These are phyloP conservation scores for Mucor plumbeus DNA, from an alignment of 371 early-diverging fungal species.

Conservation along the genomic window DNA sequence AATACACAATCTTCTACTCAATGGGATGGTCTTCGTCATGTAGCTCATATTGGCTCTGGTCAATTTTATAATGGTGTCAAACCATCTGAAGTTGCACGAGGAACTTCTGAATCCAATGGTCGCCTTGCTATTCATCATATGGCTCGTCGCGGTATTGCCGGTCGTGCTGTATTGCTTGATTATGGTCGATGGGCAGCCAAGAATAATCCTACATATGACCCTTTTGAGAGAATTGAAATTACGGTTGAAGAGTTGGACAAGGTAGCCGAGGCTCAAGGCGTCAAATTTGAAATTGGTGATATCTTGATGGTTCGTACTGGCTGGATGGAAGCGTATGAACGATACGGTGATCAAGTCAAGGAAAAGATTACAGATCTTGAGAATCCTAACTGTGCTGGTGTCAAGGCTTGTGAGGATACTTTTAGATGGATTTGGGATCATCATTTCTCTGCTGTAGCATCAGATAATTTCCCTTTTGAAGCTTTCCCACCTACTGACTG, in stretches of 20 bases:
- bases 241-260: slow-evolving; percentile 43
- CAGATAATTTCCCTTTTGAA: slow-evolving; percentile 44
- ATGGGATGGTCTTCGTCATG: slow-evolving; percentile 53
- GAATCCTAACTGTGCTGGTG: slow-evolving; percentile 34
- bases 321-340: slow-evolving; percentile 37
- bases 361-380: slow-evolving; percentile 16
- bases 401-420: slow-evolving; percentile 49
- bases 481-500: slow-evolving; percentile 40
- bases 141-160: slow-evolving; percentile 52
- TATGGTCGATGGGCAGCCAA: slow-evolving; percentile 46
- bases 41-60: slow-evolving; percentile 25
- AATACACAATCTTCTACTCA: slow-evolving; percentile 50
- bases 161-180: slow-evolving; percentile 50
- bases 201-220: slow-evolving; percentile 33
- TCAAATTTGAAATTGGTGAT: slow-evolving; percentile 43
- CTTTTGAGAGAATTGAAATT: slow-evolving; percentile 38
- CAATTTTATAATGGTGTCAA: slow-evolving; percentile 42
- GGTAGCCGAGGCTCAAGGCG: slow-evolving; percentile 42
- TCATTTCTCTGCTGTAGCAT: slow-evolving; percentile 50
- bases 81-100: slow-evolving; percentile 26
- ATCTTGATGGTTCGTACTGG: slow-evolving; percentile 50
- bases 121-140: slow-evolving; percentile 50
- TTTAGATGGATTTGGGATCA: slow-evolving; percentile 52
- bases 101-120: slow-evolving; percentile 12
- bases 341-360: slow-evolving; percentile 13